phyloP scores from a whole-genome alignment of 164 flowering plant species.

The Liriodendron chinense region DNA sequence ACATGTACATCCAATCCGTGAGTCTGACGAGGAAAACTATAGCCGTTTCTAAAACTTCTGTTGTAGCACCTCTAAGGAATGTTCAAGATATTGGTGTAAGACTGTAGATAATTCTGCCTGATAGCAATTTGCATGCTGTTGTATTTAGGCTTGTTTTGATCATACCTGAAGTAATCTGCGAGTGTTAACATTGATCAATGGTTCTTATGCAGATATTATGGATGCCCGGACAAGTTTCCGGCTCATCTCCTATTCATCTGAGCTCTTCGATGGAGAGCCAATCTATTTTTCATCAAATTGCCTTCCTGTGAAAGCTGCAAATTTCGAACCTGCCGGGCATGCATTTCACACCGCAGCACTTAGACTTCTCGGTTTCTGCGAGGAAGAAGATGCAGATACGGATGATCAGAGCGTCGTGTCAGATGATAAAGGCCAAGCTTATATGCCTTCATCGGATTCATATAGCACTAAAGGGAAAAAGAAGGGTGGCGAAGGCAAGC shows the following conservation, averaged over 20 bases:
- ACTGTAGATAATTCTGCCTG: too few relatives aligned
- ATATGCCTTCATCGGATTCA: conserved; percentile 60
- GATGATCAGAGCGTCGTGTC: conserved; percentile 25
- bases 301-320: conserved; percentile 60
- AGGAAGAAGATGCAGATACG: conserved; percentile 36
- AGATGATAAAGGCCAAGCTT: conserved; percentile 44
- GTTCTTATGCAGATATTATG: conserved; percentile 13
- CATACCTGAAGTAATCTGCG: not conserved
- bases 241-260: conserved; percentile 65
- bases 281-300: conserved; percentile 69
- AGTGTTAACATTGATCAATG: not conserved
- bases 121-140: not conserved
- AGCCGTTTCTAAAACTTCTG: too few relatives aligned
- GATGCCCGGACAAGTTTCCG: conserved; percentile 16
- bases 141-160: not conserved
- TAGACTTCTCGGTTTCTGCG: conserved; percentile 48
- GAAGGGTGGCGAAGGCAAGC: conserved; percentile 58
- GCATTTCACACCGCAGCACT: conserved; percentile 76
- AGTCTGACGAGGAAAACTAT: too few relatives aligned
- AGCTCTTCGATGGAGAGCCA: conserved; percentile 70
- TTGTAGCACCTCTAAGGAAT: too few relatives aligned
- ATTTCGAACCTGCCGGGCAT: conserved; percentile 85
- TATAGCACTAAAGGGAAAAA: conserved; percentile 82
- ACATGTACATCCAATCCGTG: too few relatives aligned
- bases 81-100: too few relatives aligned